Percentiles rank a stretch among this genome's conserved stretches.
These are phyloP conservation scores for Skeletonema menzelii DNA, from an alignment of 108 stramenopile species.

Conservation along the genomic window DNA sequence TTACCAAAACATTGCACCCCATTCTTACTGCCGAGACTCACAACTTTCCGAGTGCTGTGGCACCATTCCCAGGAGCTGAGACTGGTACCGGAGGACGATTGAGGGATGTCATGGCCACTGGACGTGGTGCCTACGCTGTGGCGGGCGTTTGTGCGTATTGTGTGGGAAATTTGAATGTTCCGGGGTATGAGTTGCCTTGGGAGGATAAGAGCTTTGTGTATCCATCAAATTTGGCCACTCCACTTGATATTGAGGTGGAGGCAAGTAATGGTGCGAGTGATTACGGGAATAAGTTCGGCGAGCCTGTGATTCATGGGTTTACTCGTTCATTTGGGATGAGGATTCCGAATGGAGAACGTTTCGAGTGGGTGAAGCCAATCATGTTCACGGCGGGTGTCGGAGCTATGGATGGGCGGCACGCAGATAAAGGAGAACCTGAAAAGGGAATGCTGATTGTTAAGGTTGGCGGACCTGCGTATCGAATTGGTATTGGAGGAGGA, in stretches of 20 bases:
- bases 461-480: constrained; percentile 97
- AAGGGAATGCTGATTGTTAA: constrained; percentile 97
- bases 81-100: constrained; percentile 98
- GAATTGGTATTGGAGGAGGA: constrained; percentile 98
- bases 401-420: constrained; percentile 91
- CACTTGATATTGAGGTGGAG: constrained; percentile 92
- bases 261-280: constrained; percentile 98
- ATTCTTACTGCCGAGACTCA: constrained; percentile 99
- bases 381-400: constrained; percentile 99
- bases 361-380: constrained; percentile 99
- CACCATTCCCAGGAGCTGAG: constrained; percentile 99
- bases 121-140: constrained; percentile 92
- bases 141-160: constrained; percentile 96
- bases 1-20: constrained; percentile 82
- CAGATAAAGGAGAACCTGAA: constrained; percentile 90
- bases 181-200: constrained; percentile 94
- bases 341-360: constrained; percentile 89
- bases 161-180: constrained; percentile 96
- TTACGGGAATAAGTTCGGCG: constrained; percentile 99
- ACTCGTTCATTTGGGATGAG: constrained; percentile 96
- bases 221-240: constrained; percentile 87
- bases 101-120: constrained; percentile 98
- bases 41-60: constrained; percentile 99
- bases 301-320: constrained; percentile 97
- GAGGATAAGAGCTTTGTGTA: constrained; percentile 91